A percentile compares a stretch with the other conserved stretches of the same genome.
These are phyloP conservation scores for Fusarium nematophilum DNA, from an alignment of 2,329 filamentous ascomycete species.

Conservation along the genomic window DNA sequence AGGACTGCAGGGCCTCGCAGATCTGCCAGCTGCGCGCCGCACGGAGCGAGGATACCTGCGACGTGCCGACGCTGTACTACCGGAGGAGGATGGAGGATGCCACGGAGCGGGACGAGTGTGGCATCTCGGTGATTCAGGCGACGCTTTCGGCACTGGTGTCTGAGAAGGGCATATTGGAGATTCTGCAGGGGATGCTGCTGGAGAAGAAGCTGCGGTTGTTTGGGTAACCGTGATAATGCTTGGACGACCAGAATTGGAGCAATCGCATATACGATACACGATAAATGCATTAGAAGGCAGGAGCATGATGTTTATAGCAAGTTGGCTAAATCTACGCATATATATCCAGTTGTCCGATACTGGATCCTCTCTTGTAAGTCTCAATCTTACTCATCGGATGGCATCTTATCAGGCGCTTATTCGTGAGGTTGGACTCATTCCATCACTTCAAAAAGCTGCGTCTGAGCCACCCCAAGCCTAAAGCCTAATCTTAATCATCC, in stretches of 20 bases:
- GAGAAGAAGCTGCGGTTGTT: conserved; percentile 14
- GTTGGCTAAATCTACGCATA: no score
- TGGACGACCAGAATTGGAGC: neutral
- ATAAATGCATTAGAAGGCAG: no score
- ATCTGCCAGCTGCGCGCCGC: conserved; percentile 66
- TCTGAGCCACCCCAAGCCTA: no score
- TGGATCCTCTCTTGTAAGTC: no score
- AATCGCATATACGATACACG: neutral
- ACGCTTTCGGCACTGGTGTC: conserved; percentile 42
- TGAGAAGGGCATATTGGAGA: conserved; percentile 40
- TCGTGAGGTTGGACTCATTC: no score
- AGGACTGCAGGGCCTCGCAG: conserved; percentile 56
- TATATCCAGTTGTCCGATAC: no score
- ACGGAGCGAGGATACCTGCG: conserved; percentile 64
- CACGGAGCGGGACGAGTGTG: conserved; percentile 45
- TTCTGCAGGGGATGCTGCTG: conserved; percentile 34
- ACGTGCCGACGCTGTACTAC: conserved; percentile 47
- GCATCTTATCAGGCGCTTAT: no score
- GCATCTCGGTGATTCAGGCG: conserved; percentile 43
- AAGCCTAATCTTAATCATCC: no score
- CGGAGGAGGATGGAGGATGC: conserved; percentile 44
- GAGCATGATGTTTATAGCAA: no score
- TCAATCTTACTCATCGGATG: no score
- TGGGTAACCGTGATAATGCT: conserved; percentile 1
- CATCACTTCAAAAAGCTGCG: no score